Percentiles rank a stretch among this genome's conserved stretches.
Evolutionary conservation across 2,329 filamentous ascomycete genomes (phyloP).

Genomic region (Cylindrodendrum hubeiense): DNA sequence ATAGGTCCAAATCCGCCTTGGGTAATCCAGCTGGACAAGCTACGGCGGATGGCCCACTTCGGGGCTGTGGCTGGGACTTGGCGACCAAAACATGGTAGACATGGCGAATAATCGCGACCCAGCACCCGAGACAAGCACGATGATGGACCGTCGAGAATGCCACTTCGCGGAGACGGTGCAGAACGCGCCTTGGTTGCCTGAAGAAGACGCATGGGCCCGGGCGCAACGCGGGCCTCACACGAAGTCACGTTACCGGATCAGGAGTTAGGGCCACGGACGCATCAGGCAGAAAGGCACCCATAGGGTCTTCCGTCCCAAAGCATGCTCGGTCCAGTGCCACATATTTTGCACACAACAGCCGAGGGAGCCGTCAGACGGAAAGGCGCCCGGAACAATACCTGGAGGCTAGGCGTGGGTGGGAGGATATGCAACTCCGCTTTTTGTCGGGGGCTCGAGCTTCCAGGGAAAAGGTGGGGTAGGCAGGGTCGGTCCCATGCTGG

Average conservation of each 20-base stretch:
- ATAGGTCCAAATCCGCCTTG: neutral
- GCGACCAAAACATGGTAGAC: neutral
- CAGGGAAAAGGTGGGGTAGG: neutral
- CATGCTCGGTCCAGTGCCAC: too few relatives aligned
- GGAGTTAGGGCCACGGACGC: neutral
- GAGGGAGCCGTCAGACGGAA: neutral
- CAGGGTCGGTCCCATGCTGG: neutral
- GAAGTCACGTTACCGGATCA: slow-evolving; percentile 22
- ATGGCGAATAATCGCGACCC: neutral
- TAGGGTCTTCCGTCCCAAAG: too few relatives aligned
- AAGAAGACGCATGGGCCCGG: neutral
- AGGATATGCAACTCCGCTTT: neutral
- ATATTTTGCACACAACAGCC: neutral
- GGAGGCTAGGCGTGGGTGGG: too few relatives aligned
- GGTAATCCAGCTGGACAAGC: neutral
- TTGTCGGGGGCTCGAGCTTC: neutral
- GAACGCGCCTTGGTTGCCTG: neutral
- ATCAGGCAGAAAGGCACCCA: neutral
- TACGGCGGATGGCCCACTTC: neutral
- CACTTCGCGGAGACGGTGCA: neutral
- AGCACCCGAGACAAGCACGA: neutral
- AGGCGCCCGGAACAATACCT: neutral
- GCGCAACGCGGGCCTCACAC: slow-evolving; percentile 23
- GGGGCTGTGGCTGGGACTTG: neutral
- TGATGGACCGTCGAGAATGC: too few relatives aligned